Conservation (phyloP, 257 asterid species). For the Solanum appendiculatum region DNA sequence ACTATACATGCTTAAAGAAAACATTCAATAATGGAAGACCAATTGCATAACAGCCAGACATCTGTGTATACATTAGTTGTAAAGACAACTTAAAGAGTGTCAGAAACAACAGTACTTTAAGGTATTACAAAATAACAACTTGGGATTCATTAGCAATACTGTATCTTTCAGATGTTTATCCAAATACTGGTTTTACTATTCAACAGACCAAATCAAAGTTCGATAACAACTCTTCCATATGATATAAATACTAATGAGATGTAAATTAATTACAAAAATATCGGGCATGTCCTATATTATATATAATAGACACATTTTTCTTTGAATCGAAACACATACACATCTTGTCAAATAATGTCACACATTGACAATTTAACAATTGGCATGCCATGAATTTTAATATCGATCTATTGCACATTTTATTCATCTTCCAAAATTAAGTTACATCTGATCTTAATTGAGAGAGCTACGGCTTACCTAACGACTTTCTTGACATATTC, state of each 20-base stretch:
- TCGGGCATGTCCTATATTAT: not conserved
- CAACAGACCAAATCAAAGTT: not conserved
- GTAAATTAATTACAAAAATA: not conserved
- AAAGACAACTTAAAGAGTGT: slow-evolving; percentile 6
- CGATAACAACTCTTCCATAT: not conserved
- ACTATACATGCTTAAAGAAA: not conserved
- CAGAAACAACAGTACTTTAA: not conserved
- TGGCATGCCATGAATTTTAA: not conserved
- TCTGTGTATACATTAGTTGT: slow-evolving; percentile 3
- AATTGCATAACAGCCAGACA: not conserved
- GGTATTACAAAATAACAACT: slow-evolving; percentile 5
- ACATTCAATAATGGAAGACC: slow-evolving; percentile 18
- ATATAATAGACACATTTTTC: not conserved
- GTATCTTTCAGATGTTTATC: slow-evolving; percentile 3
- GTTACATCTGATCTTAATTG: not conserved
- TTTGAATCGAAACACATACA: not conserved
- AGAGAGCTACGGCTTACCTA: too few species aligned
- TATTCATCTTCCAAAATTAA: too few species aligned
- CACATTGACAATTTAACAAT: not conserved
- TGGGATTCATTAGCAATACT: not conserved
- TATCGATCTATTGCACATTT: not conserved
- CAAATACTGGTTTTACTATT: not conserved
- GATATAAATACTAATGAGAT: not conserved
- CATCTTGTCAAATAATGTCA: not conserved
- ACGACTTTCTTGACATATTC: not conserved